Evolutionary conservation across 83 land plant genomes (phyloP).

Genomic region (Isoetes engelmannii): DNA sequence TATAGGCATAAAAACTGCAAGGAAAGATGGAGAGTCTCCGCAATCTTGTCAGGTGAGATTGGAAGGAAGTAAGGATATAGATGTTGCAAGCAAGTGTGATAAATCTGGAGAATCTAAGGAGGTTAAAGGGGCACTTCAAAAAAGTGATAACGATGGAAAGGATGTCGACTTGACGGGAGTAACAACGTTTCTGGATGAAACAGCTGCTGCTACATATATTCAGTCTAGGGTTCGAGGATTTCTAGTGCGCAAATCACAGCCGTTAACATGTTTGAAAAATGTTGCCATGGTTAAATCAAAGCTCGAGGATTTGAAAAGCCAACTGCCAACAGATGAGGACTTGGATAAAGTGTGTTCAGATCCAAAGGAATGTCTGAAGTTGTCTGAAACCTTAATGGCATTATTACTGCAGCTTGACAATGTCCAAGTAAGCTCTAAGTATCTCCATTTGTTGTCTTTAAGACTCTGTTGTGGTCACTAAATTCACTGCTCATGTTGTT

Average conservation of each 20-base stretch:
- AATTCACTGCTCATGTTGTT: too few relatives aligned
- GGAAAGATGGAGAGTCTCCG: too few relatives aligned
- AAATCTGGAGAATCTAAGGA: too few relatives aligned
- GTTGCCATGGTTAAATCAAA: conserved; percentile 11
- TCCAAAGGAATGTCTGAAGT: conserved; percentile 5
- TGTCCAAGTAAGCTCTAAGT: conserved; percentile 15
- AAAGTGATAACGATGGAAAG: too few relatives aligned
- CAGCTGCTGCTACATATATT: conserved; percentile 14
- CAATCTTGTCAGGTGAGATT: too few relatives aligned
- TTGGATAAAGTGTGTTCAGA: conserved; percentile 12
- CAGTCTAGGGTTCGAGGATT: conserved; percentile 16
- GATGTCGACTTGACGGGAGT: too few relatives aligned
- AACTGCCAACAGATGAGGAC: background rate
- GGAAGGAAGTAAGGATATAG: too few relatives aligned
- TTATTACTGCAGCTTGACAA: conserved; percentile 18
- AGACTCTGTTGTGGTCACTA: too few relatives aligned
- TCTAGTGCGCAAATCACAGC: conserved; percentile 17
- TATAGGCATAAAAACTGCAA: too few relatives aligned
- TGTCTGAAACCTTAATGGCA: conserved; percentile 20
- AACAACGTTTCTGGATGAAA: background rate
- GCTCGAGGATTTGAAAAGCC: conserved; percentile 3
- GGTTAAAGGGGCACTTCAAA: too few relatives aligned
- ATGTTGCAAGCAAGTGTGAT: too few relatives aligned
- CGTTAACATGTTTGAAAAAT: conserved; percentile 10
- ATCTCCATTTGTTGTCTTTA: background rate